A percentile compares a stretch with the other conserved stretches of the same genome.
Conservation (phyloP, 805 yeast genomes). For the Schwanniomyces vanrijiae region DNA sequence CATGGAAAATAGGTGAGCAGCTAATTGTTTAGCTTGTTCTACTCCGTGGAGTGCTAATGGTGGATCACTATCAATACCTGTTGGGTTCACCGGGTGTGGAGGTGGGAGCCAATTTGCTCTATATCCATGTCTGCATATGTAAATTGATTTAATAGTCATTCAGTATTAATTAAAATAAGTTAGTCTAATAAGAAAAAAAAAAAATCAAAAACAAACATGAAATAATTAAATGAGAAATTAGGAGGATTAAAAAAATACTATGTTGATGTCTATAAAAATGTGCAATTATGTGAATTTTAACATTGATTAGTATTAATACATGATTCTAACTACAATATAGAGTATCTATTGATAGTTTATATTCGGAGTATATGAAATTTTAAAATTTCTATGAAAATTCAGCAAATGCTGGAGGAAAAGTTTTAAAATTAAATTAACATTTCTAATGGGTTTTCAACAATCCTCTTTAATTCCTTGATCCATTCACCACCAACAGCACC, state of each 20-base stretch:
- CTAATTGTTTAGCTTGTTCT: constrained; percentile 82
- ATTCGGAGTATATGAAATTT: constrained; percentile 1
- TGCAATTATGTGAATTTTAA: not conserved
- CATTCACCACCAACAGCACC: constrained; percentile 98
- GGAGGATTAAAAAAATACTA: too few species aligned
- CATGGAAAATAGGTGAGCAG: constrained; percentile 47
- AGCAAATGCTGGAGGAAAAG: not conserved
- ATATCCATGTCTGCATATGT: constrained; percentile 84
- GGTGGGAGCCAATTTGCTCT: constrained; percentile 79
- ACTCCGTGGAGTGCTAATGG: constrained; percentile 85
- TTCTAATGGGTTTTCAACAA: constrained; percentile 95
- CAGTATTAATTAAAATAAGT: not conserved
- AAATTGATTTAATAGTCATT: constrained; percentile 54
- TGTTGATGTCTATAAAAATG: not conserved
- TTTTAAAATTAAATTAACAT: constrained; percentile 60
- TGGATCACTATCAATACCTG: constrained; percentile 90
- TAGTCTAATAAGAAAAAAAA: not conserved
- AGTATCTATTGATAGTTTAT: not conserved
- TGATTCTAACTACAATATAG: not conserved
- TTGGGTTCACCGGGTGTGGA: constrained; percentile 79
- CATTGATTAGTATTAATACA: not conserved
- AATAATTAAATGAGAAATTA: not conserved
- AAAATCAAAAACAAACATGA: not conserved
- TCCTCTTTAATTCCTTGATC: constrained; percentile 87
- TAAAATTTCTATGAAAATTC: constrained; percentile 1